These are phyloP conservation scores for Tetrahymena thermophila DNA, from an alignment of 73 alveolate species.

Conservation along the genomic window DNA sequence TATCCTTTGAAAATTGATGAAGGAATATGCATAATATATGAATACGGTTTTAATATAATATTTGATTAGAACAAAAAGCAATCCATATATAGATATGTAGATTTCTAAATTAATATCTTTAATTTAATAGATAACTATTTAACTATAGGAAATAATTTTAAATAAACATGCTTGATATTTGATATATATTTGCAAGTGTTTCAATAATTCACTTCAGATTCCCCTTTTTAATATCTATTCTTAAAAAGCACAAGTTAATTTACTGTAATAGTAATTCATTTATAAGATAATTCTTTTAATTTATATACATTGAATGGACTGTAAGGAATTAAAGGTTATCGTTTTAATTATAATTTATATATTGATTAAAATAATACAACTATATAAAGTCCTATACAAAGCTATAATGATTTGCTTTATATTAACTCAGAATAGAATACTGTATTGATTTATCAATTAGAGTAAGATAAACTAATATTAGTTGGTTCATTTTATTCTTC, in stretches of 20 bases:
- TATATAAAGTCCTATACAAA: too few species aligned
- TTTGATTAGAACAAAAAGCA: too few species aligned
- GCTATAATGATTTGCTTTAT: background rate
- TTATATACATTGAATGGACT: background rate
- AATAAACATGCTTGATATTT: background rate
- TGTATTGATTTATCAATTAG: background rate
- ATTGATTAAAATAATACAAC: too few species aligned
- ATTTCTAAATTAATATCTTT: too few species aligned
- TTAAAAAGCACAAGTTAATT: background rate
- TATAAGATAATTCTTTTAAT: too few species aligned
- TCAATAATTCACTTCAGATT: too few species aligned
- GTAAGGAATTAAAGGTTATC: background rate
- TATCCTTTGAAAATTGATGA: background rate
- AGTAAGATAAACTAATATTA: too few species aligned
- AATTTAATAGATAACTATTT: background rate
- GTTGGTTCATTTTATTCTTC: background rate
- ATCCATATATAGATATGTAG: background rate
- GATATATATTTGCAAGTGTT: background rate
- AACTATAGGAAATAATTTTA: background rate
- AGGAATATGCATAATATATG: background rate
- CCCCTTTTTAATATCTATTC: too few species aligned
- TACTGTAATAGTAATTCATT: background rate
- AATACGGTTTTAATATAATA: background rate
- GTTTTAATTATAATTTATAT: too few species aligned
- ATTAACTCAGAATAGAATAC: background rate